A percentile compares a stretch with the other conserved stretches of the same genome.
These are phyloP conservation scores for Globisporangium yorkense DNA, from an alignment of 352 stramenopile genomes.

Conservation along the genomic window DNA sequence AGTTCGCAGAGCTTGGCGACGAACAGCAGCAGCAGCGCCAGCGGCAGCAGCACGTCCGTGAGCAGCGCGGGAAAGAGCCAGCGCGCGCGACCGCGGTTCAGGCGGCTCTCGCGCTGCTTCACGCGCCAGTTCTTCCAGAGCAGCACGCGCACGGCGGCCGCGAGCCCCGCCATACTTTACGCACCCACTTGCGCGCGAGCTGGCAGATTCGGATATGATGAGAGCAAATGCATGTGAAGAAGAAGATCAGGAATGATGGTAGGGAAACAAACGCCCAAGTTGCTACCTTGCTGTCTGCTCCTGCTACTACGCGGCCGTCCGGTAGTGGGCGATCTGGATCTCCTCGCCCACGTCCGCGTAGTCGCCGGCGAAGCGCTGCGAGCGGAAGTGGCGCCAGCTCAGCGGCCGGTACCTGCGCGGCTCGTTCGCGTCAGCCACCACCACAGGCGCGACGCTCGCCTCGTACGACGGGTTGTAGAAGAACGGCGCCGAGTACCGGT, in stretches of 20 bases:
- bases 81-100: conserved; percentile 40
- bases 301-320: conserved; percentile 2
- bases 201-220: too few relatives aligned
- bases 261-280: not conserved
- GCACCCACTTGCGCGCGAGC: too few relatives aligned
- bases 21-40: conserved; percentile 50
- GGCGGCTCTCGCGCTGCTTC: conserved; percentile 70
- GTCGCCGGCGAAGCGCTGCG: conserved; percentile 86
- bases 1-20: conserved; percentile 51
- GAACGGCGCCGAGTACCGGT: conserved; percentile 23
- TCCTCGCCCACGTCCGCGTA: conserved; percentile 90
- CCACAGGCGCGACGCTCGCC: conserved; percentile 36
- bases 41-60: conserved; percentile 61
- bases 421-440: conserved; percentile 14
- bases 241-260: not conserved
- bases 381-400: conserved; percentile 88
- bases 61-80: conserved; percentile 69
- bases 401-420: conserved; percentile 45
- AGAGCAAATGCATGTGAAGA: too few relatives aligned
- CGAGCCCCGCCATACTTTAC: conserved; percentile 13
- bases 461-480: conserved; percentile 34
- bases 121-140: conserved; percentile 83
- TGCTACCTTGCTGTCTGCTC: not conserved
- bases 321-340: conserved; percentile 88
- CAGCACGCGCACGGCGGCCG: conserved; percentile 35